Base-by-base conservation (phyloP, 805 yeast species). In the Cyberlindnera samutprakarnensis region DNA sequence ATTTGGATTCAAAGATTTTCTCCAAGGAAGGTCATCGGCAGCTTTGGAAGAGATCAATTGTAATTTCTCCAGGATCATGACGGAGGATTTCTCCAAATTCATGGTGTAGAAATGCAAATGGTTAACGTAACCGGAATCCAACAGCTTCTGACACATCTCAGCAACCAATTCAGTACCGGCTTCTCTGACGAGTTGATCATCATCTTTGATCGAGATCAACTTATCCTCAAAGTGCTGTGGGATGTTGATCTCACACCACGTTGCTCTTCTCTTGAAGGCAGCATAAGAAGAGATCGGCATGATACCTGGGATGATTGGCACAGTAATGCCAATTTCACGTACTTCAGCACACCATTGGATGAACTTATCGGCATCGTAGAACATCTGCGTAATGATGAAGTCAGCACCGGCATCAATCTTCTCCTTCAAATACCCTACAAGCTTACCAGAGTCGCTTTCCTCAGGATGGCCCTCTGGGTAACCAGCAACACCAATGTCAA, bases 381-480 rank as follows among this genome's bases (percentile, higher is more conserved):
- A 90, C 96, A 92, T 85, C 59, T 92, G 98, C 3, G 98, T 92
- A 42, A 92, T 78, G 35, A 92, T 78, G 54, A 92, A 90, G 48
- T 81, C 80, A 5, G 95, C 98, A 15, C 98, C 98, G 2, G 82
- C 86, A 46, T 92, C 96, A 42, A 86, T 78, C 52, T 92, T 92
- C 49, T 85, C 86, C 56, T 84, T 85, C 53, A 92, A 67, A 47
- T 69, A 81, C 16, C 60, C 59, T 32, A 80, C 59, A 41, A 85
- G 63, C 24, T 62, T 52, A 15, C 66, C 67, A 9, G 60, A 59
- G 26, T 51, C 44, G n/a, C 63, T 55, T 51, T 86, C 94, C 51
- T 92, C 97, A 3, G 96, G 88, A 50, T 88, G 95, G 3, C 96
- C 96, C 56, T 92, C 98, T 2, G 98, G 96, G 55, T 92, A 92